Evolutionary conservation across 768 basidiomycete species (phyloP).

Genomic region (Phlegmacium glaucopus): DNA sequence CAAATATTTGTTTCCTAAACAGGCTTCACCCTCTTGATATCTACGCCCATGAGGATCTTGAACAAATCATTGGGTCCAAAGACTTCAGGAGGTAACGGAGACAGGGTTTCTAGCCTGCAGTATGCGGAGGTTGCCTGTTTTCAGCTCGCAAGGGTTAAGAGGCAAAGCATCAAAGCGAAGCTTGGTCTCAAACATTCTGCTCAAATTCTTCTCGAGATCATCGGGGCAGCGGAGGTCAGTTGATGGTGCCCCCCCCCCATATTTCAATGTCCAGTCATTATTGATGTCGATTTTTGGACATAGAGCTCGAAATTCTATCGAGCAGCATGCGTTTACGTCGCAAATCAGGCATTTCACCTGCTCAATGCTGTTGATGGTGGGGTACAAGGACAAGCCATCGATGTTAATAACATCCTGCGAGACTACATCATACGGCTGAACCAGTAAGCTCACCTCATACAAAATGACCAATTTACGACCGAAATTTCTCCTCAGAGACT

Average conservation of each 20-base stretch:
- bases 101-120: constrained; percentile 2
- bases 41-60: constrained; percentile 7
- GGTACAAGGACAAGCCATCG: constrained; percentile 20
- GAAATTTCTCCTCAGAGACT: constrained; percentile 5
- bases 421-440: constrained; percentile 18
- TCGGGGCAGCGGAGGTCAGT: constrained; percentile 16
- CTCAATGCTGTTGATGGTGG: constrained; percentile 21
- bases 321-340: constrained; percentile 14
- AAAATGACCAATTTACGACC: neutral
- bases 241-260: neutral
- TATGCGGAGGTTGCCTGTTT: constrained; percentile 6
- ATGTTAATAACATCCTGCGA: constrained; percentile 14
- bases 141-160: constrained; percentile 9
- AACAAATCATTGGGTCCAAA: constrained; percentile 1
- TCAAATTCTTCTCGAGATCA: constrained; percentile 18
- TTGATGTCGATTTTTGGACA: neutral
- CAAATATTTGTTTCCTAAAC: neutral
- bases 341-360: constrained; percentile 18
- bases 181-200: constrained; percentile 16
- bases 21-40: neutral
- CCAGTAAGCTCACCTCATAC: constrained; percentile 5
- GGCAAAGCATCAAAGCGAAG: constrained; percentile 9
- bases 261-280: neutral
- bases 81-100: neutral
- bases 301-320: constrained; percentile 19